phyloP scores from a whole-genome alignment of 1,284 basidiomycete species.

The Ganoderma sp. region DNA sequence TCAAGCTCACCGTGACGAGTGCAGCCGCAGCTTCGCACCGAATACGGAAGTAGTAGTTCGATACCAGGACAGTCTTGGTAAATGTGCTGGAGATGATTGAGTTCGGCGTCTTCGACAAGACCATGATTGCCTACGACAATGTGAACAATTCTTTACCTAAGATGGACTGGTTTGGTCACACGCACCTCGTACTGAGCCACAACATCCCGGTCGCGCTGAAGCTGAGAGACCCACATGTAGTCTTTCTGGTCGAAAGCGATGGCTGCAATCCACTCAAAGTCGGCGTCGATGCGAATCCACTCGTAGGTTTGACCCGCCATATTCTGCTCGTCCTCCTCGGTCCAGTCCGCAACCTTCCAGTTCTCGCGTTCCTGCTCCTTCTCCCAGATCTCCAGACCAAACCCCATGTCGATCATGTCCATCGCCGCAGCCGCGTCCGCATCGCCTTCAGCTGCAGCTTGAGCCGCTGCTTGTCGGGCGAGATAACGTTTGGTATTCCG shows the following conservation, averaged over 20 bases:
- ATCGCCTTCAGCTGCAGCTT: slow-evolving; percentile 90
- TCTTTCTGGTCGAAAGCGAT: slow-evolving; percentile 96
- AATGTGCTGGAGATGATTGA: slow-evolving; percentile 92
- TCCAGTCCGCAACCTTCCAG: slow-evolving; percentile 99
- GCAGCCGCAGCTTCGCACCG: slow-evolving; percentile 93
- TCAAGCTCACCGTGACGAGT: slow-evolving; percentile 76
- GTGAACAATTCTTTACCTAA: not conserved
- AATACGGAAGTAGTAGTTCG: slow-evolving; percentile 97
- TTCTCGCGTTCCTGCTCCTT: slow-evolving; percentile 90
- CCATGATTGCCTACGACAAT: slow-evolving; percentile 75
- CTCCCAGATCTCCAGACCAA: slow-evolving; percentile 97
- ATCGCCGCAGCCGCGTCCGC: slow-evolving; percentile 92
- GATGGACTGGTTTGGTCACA: slow-evolving; percentile 14
- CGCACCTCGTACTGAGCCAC: slow-evolving; percentile 94
- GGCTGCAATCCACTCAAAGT: slow-evolving; percentile 97
- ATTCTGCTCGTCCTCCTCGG: slow-evolving; percentile 91
- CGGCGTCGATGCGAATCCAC: slow-evolving; percentile 99
- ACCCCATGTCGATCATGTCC: slow-evolving; percentile 93
- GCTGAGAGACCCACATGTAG: slow-evolving; percentile 98
- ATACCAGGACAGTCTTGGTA: slow-evolving; percentile 91
- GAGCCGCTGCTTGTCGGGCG: slow-evolving; percentile 91
- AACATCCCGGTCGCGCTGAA: slow-evolving; percentile 97
- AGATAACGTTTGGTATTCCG: slow-evolving; percentile 95
- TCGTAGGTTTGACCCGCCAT: slow-evolving; percentile 98
- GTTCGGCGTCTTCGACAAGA: slow-evolving; percentile 82